Percentiles rank a stretch among this genome's conserved stretches.
These are phyloP conservation scores for Eleusine indica DNA, from an alignment of 176 grass and related monocot species.

Conservation along the genomic window DNA sequence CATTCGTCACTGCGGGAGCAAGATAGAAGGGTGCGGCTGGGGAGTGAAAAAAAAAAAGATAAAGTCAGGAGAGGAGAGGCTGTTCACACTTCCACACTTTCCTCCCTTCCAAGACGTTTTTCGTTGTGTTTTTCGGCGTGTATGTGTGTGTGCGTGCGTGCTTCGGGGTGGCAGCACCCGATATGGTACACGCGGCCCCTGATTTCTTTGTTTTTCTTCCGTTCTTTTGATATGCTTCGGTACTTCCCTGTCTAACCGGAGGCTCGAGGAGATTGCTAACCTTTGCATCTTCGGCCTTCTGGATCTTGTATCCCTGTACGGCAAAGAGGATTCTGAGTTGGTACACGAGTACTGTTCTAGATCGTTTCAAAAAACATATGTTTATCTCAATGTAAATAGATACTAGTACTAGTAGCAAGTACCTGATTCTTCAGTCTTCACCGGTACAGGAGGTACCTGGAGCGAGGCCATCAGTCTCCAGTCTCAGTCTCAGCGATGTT, in stretches of 20 bases:
- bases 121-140: slow-evolving; percentile 37
- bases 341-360: slow-evolving; percentile 9
- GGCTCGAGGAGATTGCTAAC: slow-evolving; percentile 31
- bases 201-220: slow-evolving; percentile 50
- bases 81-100: slow-evolving; percentile 37
- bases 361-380: background rate
- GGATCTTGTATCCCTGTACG: slow-evolving; percentile 48
- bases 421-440: slow-evolving; percentile 19
- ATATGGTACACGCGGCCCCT: slow-evolving; percentile 29
- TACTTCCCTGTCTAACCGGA: slow-evolving; percentile 14
- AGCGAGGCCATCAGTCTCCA: background rate
- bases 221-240: slow-evolving; percentile 54
- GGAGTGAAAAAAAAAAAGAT: slow-evolving; percentile 28
- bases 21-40: background rate
- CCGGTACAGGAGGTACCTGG: slow-evolving; percentile 7
- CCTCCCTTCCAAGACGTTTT: slow-evolving; percentile 40
- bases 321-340: slow-evolving; percentile 20
- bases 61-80: slow-evolving; percentile 29
- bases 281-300: slow-evolving; percentile 34
- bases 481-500: slow-evolving; percentile 8
- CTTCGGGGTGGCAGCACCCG: background rate
- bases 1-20: background rate
- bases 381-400: background rate
- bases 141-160: background rate
- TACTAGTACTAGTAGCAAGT: background rate